A percentile compares a stretch with the other conserved stretches of the same genome.
phyloP scores from a whole-genome alignment of 164 flowering plant species.

The Saururus chinensis region DNA sequence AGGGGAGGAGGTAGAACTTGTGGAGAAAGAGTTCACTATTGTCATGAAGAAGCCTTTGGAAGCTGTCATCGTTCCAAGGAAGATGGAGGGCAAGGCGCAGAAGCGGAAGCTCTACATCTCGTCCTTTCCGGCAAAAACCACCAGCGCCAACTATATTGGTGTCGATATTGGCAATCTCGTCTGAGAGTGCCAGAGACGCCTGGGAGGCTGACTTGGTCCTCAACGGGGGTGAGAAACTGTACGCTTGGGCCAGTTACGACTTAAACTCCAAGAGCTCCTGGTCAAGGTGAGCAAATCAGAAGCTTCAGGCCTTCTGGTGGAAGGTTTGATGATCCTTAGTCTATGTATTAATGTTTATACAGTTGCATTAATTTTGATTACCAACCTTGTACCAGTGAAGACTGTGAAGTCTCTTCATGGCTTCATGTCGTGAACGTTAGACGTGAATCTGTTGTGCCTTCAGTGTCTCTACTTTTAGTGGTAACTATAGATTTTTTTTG shows the following conservation, averaged over 20 bases:
- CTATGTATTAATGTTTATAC: too few species aligned
- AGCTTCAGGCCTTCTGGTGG: conserved; percentile 27
- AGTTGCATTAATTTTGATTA: too few species aligned
- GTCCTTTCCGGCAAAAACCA: too few species aligned
- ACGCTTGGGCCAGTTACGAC: conserved; percentile 72
- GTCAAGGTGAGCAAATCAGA: conserved; percentile 47
- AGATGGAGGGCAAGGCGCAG: too few species aligned
- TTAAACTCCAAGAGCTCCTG: conserved; percentile 47
- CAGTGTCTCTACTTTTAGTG: too few species aligned
- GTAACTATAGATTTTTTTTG: too few species aligned
- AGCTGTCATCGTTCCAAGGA: conserved; percentile 9
- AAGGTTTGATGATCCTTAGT: not conserved
- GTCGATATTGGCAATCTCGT: conserved; percentile 32
- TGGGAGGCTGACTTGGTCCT: conserved; percentile 33
- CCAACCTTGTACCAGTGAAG: too few species aligned
- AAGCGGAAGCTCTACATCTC: too few species aligned
- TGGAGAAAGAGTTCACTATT: conserved; percentile 30
- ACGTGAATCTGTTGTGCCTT: too few species aligned
- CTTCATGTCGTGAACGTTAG: too few species aligned
- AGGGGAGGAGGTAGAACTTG: conserved; percentile 28
- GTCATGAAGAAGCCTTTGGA: conserved; percentile 39
- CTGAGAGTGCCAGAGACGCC: conserved; percentile 26
- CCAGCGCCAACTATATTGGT: conserved; percentile 43
- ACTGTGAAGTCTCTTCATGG: too few species aligned
- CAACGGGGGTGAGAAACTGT: conserved; percentile 39